Evolutionary conservation across 495 filamentous ascomycete species (phyloP).

Genomic region (Lophium mytilinum): DNA sequence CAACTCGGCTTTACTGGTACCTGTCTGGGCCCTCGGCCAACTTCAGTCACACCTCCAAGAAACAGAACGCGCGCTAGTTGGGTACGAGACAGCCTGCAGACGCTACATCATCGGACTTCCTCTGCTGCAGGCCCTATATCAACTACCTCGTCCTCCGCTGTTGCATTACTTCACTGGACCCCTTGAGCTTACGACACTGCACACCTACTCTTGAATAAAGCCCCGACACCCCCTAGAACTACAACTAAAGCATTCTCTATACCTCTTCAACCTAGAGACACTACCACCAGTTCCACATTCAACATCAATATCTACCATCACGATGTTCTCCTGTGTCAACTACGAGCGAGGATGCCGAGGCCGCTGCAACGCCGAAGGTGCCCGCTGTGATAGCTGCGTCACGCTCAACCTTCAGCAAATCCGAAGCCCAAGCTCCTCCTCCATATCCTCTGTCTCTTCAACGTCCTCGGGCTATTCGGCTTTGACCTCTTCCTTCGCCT

Average conservation of each 20-base stretch:
- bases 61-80: neutral
- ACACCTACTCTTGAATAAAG: neutral
- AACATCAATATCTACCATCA: neutral
- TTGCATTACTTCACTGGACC: neutral
- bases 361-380: slow-evolving; percentile 24
- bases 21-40: neutral
- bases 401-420: slow-evolving; percentile 25
- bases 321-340: slow-evolving; percentile 32
- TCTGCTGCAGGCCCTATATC: slow-evolving; percentile 4
- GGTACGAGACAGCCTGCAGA: neutral
- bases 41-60: neutral
- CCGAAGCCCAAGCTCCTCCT: slow-evolving; percentile 18
- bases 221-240: neutral
- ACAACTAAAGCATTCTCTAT: neutral
- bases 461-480: slow-evolving; percentile 19
- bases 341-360: slow-evolving; percentile 32
- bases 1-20: neutral
- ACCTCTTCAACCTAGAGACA: neutral
- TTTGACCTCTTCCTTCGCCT: slow-evolving; percentile 26
- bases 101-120: slow-evolving; percentile 25
- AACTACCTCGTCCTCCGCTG: neutral
- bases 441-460: slow-evolving; percentile 8
- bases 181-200: neutral
- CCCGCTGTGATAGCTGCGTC: slow-evolving; percentile 26
- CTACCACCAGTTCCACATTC: neutral